Evolutionary conservation across 164 flowering plant genomes (phyloP), one percentile per base, ranked within the genome.

Genomic region (Piper longum): DNA sequence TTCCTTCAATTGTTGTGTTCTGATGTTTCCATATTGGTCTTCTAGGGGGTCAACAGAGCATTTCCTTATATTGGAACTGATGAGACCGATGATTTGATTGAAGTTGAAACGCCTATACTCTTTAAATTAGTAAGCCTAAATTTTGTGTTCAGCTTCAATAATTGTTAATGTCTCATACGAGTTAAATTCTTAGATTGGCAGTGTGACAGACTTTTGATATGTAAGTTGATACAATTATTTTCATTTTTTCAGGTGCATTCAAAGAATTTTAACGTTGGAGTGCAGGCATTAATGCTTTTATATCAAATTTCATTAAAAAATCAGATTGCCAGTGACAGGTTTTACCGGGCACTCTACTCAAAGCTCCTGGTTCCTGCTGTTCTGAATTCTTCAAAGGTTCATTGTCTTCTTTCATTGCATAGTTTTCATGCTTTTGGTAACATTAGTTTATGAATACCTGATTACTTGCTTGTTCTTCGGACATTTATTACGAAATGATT

Each of bases 1-100:
- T 39, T 4, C 12, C n/a, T 39, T 16, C 17, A 48, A 51, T 59
- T 13, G 40, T 43, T 56, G 19, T 51, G 11, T 0, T 55, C 57
- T 55, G 5, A 44, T 62, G 64, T 4, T 4, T 18, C 64, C 43
- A 9, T 56, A 60, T 70, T 36, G 36, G 36, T 26, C 36, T 67
- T 54, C 7, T 82, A 93, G 99, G 99, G 99, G 66, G 84, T 95
- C 58, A 95, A 95, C 72, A 80, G 99, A 75, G 96, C 97, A 73
- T 95, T 91, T 78, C 99, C 93, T 41, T 95, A 66, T 77, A 89
- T 95, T 52, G 76, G 88, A 61, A 83, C 82, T 67, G 76, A 69
- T 67, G 99, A 85, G 73, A 91, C 85, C 62, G 96, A 91, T 82
- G 96, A 88, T 72, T 65, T 95, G 57, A 66, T 91, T 67, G 91